A percentile compares a stretch with the other conserved stretches of the same genome.
phyloP scores from a whole-genome alignment of 441 rosid species.

The Croton laevigatus region DNA sequence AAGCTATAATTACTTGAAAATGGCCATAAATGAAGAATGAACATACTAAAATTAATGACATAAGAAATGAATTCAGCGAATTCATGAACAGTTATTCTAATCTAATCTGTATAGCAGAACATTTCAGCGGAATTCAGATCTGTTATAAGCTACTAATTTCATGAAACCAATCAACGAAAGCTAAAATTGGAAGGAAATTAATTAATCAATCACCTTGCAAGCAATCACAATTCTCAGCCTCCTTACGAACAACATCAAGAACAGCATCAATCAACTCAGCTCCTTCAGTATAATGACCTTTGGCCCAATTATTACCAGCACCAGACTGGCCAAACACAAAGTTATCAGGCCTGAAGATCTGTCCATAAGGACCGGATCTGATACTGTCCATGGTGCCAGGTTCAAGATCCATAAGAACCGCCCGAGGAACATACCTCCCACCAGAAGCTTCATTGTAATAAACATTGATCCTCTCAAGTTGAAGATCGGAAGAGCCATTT shows the following conservation, averaged over 20 bases:
- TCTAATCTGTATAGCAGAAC: too few relatives aligned
- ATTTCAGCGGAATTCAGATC: neutral
- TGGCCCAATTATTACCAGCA: constrained; percentile 64
- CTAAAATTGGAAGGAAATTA: neutral
- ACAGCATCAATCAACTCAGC: constrained; percentile 94
- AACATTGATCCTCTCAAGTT: constrained; percentile 59
- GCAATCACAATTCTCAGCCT: constrained; percentile 94
- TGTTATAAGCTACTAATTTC: neutral
- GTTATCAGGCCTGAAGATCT: constrained; percentile 60
- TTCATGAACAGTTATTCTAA: neutral
- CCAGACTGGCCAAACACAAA: constrained; percentile 64
- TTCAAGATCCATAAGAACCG: constrained; percentile 77
- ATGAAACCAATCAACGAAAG: neutral
- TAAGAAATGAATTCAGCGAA: neutral
- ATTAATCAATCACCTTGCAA: constrained; percentile 50
- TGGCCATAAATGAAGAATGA: neutral
- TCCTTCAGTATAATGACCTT: constrained; percentile 92
- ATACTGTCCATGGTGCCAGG: constrained; percentile 79
- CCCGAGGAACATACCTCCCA: constrained; percentile 63
- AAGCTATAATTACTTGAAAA: neutral
- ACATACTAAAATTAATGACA: neutral
- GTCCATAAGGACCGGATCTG: constrained; percentile 68
- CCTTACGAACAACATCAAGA: constrained; percentile 90
- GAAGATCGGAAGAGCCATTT: constrained; percentile 40
- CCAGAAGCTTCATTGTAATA: constrained; percentile 71